Base-by-base conservation (phyloP, 371 early-diverging fungal genomes). In the Lichtheimia ramosa region DNA sequence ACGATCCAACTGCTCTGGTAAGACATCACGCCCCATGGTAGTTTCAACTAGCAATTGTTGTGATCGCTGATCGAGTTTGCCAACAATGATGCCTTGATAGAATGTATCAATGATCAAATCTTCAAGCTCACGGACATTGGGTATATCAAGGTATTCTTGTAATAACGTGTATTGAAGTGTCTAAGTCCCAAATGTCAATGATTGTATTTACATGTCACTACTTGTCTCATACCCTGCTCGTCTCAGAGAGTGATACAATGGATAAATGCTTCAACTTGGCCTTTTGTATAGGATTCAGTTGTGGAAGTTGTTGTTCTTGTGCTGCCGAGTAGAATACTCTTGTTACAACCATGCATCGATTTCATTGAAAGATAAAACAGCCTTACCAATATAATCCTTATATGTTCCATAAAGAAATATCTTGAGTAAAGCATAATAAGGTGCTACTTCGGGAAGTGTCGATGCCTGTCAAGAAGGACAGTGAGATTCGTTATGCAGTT, bases 51-150 rank as follows among this genome's bases (percentile, higher is more conserved):
- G 85, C n/a, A 94, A 63, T 56, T 83, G 84, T 48, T 84, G 81
- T 59, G 79, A 70, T 42, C 84, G 84, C 66, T 94, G 95, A 70
- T 94, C 95, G 42, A 94, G 73, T 74, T 88, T 92, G 23, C 92
- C 95, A 15, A 74, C 75, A 49, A 94, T 65, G 3, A 94, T 66
- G 48, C 85, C 87, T 58, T 90, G 86, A 63, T 93, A 93, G 42
- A 94, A 87, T 24, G 91, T 89, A 52, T 92, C 92, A 62, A 94
- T 94, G 62, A 93, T 85, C 58, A 93, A 69, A 71, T 93, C 93
- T 63, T 94, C 95, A 40, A 94, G 74, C 52, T 89, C 89, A 34
- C 93, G 85, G 12, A 93, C 84, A 43, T 86, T 91, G 40, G 84
- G 60, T 59, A 93, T 84, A 65, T 90, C 82, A 5, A 94, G 81